Percentiles rank a stretch among this genome's conserved stretches.
phyloP scores from a whole-genome alignment of 176 grass and related monocot species.

The Lolium perenne region DNA sequence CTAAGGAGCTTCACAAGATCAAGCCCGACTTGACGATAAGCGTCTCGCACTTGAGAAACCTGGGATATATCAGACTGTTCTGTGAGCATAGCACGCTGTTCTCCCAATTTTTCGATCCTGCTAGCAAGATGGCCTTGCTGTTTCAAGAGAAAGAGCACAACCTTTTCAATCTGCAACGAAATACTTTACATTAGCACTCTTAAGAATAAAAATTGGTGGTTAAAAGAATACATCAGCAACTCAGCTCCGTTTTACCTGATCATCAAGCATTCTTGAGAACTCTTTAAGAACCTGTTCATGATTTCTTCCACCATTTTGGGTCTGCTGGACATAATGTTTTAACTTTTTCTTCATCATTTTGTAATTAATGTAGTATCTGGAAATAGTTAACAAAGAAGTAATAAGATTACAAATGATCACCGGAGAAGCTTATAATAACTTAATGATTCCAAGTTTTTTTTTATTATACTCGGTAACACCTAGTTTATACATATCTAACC shows the following conservation, averaged over 20 bases:
- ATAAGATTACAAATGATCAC: not conserved
- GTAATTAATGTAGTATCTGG: constrained; percentile 95
- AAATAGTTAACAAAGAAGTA: constrained; percentile 10
- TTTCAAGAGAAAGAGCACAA: constrained; percentile 88
- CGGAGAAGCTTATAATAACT: not conserved
- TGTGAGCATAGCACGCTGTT: constrained; percentile 43
- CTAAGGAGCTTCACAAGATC: constrained; percentile 88
- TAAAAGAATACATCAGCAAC: constrained; percentile 21
- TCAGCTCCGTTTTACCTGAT: constrained; percentile 60
- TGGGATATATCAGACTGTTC: constrained; percentile 53
- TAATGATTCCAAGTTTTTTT: not conserved
- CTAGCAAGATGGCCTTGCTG: constrained; percentile 89
- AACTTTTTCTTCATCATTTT: constrained; percentile 99
- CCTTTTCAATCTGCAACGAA: constrained; percentile 81
- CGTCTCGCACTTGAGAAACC: constrained; percentile 65
- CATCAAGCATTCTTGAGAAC: constrained; percentile 87
- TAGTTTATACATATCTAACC: not conserved
- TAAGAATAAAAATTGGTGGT: not conserved
- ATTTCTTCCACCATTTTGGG: constrained; percentile 55
- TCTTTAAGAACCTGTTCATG: constrained; percentile 76
- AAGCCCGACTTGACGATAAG: constrained; percentile 66
- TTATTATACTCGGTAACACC: not conserved
- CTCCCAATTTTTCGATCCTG: constrained; percentile 74
- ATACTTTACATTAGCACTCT: constrained; percentile 5
- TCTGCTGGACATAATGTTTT: constrained; percentile 88